These are phyloP conservation scores for Pythium aristosporum DNA, from an alignment of 352 stramenopile genomes.

Conservation along the genomic window DNA sequence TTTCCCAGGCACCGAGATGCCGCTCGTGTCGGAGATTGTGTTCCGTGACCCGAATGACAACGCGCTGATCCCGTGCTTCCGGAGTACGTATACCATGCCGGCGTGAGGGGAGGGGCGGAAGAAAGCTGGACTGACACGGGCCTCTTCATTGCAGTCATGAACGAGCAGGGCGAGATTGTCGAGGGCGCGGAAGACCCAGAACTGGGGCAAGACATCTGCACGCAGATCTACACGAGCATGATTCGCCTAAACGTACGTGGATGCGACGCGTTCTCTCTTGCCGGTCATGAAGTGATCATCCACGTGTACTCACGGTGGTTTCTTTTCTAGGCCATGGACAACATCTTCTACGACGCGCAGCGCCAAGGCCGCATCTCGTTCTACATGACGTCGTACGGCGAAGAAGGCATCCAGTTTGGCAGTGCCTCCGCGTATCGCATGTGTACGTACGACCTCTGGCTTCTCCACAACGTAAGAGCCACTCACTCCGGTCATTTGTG, in stretches of 20 bases:
- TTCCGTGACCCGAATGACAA: constrained; percentile 87
- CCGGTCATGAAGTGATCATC: background rate
- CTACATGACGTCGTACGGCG: constrained; percentile 93
- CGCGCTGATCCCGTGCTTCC: constrained; percentile 86
- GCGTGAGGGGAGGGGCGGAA: background rate
- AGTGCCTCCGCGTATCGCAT: constrained; percentile 88
- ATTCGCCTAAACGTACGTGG: constrained; percentile 64
- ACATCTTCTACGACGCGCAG: constrained; percentile 96
- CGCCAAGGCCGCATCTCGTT: constrained; percentile 93
- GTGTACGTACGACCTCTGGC: constrained; percentile 14
- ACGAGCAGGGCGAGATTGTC: constrained; percentile 82
- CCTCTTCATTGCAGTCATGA: constrained; percentile 57
- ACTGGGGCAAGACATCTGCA: constrained; percentile 73
- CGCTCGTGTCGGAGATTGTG: constrained; percentile 85
- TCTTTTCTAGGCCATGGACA: constrained; percentile 91
- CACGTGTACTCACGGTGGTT: background rate
- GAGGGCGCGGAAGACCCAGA: constrained; percentile 68
- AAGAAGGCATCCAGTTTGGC: constrained; percentile 96
- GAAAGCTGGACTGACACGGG: background rate
- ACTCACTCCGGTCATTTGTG: background rate
- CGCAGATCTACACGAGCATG: constrained; percentile 88
- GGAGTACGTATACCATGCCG: constrained; percentile 45
- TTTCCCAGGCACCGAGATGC: constrained; percentile 85
- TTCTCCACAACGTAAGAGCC: background rate
- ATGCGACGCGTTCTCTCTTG: background rate